Conservation (phyloP, 306 rosid species). For the Chamaecrista fasciculata region DNA sequence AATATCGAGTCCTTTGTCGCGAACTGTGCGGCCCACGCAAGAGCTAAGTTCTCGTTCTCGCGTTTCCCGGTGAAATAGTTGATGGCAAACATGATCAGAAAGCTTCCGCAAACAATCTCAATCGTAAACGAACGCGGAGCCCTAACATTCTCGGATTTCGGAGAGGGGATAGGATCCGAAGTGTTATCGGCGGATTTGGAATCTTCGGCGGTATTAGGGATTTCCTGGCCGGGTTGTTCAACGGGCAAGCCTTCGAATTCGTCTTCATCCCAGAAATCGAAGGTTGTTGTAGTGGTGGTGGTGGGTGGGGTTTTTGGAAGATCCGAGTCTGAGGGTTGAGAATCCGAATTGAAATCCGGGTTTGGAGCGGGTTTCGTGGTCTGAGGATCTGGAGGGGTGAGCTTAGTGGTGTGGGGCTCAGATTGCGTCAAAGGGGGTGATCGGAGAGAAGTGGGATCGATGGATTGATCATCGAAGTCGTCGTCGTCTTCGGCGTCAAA, state of each 20-base stretch:
- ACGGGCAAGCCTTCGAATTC: slow-evolving; percentile 89
- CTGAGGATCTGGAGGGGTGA: slow-evolving; percentile 30
- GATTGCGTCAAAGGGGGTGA: slow-evolving; percentile 60
- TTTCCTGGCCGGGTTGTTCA: slow-evolving; percentile 25
- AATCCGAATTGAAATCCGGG: slow-evolving; percentile 15
- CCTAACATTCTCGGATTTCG: background rate
- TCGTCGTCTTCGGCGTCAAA: slow-evolving; percentile 71
- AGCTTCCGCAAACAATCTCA: slow-evolving; percentile 70
- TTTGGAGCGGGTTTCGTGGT: slow-evolving; percentile 21
- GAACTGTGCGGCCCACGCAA: slow-evolving; percentile 83
- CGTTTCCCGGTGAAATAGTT: slow-evolving; percentile 88
- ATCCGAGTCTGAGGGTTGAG: slow-evolving; percentile 39
- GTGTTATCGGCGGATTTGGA: slow-evolving; percentile 27
- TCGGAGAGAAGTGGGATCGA: slow-evolving; percentile 53
- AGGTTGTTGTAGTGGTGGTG: slow-evolving; percentile 50
- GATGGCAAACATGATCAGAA: slow-evolving; percentile 58
- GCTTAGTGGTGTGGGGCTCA: slow-evolving; percentile 29
- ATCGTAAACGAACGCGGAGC: slow-evolving; percentile 46
- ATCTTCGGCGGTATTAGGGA: slow-evolving; percentile 27
- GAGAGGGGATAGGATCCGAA: slow-evolving; percentile 28
- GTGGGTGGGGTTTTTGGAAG: slow-evolving; percentile 54
- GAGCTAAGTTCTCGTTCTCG: slow-evolving; percentile 85
- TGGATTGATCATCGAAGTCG: slow-evolving; percentile 55
- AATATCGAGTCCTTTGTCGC: slow-evolving; percentile 68
- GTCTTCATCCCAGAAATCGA: slow-evolving; percentile 93